Percentiles rank a stretch among this genome's conserved stretches.
These are phyloP conservation scores for Olyra latifolia DNA, from an alignment of 176 grass and related monocot species.

Conservation along the genomic window DNA sequence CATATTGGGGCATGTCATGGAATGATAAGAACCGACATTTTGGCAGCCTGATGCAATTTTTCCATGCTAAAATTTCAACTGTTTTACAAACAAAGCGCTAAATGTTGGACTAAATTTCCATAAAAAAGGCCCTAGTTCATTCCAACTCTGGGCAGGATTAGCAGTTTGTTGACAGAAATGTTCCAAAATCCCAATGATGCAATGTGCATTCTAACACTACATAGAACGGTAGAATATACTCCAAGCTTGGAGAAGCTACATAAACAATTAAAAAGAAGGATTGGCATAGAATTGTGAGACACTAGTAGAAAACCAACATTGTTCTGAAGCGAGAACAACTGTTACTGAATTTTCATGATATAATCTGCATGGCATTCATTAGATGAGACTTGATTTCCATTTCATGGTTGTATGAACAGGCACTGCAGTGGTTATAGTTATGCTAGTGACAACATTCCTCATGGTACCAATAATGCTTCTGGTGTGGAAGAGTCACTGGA, in stretches of 20 bases:
- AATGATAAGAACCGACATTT: not conserved
- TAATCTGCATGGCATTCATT: not conserved
- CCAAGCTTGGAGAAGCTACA: constrained; percentile 18
- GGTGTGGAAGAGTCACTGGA: constrained; percentile 94
- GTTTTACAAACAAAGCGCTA: not conserved
- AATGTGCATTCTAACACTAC: not conserved
- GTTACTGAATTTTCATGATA: not conserved
- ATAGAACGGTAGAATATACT: not conserved
- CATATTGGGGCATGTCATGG: not conserved
- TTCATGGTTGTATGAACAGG: constrained; percentile 47
- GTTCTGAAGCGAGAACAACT: not conserved
- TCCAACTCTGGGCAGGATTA: not conserved
- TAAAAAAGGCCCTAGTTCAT: not conserved
- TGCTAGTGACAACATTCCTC: constrained; percentile 97
- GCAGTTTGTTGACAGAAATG: not conserved
- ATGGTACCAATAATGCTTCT: constrained; percentile 97
- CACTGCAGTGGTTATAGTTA: constrained; percentile 92
- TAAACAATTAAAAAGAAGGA: constrained; percentile 2
- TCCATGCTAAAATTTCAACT: not conserved
- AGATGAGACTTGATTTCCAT: not conserved
- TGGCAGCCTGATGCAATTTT: not conserved
- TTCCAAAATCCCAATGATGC: not conserved
- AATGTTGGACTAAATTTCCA: not conserved
- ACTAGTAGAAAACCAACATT: not conserved
- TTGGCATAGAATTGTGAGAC: not conserved